phyloP scores from a whole-genome alignment of 1,139 yeast genomes.

The Eremothecium gossypii region DNA sequence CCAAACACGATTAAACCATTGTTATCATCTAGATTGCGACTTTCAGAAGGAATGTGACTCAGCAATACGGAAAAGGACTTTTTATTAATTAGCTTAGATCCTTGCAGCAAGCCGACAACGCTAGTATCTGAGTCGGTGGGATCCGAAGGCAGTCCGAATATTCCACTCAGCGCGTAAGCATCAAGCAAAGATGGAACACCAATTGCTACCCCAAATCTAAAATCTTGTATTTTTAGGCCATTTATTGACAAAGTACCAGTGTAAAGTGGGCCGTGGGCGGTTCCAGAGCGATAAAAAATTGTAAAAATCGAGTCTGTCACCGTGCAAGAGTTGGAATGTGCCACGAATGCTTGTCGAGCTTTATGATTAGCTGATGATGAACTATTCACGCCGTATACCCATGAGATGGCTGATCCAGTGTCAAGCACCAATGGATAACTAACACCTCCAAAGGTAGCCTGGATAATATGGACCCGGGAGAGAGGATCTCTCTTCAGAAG shows the following conservation, averaged over 20 bases:
- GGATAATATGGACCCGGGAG: constrained; percentile 31
- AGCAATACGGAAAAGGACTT: constrained; percentile 37
- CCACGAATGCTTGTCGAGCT: no score
- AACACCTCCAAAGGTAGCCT: constrained; percentile 32
- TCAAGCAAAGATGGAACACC: constrained; percentile 46
- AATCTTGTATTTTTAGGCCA: constrained; percentile 35
- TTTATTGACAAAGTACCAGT: constrained; percentile 36
- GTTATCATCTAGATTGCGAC: constrained; percentile 14
- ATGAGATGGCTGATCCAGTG: constrained; percentile 56
- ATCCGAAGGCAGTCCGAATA: constrained; percentile 46
- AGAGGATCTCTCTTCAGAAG: constrained; percentile 23
- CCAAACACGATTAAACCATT: constrained; percentile 42
- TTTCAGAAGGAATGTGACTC: constrained; percentile 31
- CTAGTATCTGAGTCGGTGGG: constrained; percentile 32
- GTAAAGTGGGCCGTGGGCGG: constrained; percentile 42
- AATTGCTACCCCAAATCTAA: constrained; percentile 46
- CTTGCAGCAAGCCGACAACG: constrained; percentile 34
- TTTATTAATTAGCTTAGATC: constrained; percentile 31
- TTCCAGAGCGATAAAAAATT: constrained; percentile 47
- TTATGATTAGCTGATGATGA: constrained; percentile 16
- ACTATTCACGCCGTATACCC: constrained; percentile 51
- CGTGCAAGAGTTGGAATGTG: no score
- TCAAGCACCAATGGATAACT: constrained; percentile 48
- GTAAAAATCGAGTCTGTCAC: constrained; percentile 29
- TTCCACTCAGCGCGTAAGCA: constrained; percentile 49